phyloP scores from a whole-genome alignment of 2,329 filamentous ascomycete genomes.

The Zymoseptoria brevis region DNA sequence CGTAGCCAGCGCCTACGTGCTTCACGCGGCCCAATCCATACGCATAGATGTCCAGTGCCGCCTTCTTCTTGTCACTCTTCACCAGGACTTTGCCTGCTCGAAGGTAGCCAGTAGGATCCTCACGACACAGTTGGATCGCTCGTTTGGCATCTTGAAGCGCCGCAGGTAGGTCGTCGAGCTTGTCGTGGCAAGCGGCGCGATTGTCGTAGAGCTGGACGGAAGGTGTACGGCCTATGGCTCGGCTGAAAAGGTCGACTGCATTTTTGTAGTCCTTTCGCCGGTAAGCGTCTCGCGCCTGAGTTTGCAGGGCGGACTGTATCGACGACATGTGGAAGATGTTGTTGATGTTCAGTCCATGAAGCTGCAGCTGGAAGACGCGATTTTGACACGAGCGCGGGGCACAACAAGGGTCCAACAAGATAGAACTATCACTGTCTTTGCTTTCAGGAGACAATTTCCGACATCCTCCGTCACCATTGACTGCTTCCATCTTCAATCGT shows the following conservation, averaged over 20 bases:
- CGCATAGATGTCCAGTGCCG: constrained; percentile 49
- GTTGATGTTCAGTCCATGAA: background rate
- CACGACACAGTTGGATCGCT: constrained; percentile 46
- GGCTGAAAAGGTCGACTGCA: constrained; percentile 33
- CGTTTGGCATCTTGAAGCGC: constrained; percentile 50
- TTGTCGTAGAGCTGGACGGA: constrained; percentile 43
- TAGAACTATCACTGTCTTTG: too few species aligned
- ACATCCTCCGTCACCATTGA: too few species aligned
- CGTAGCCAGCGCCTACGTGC: constrained; percentile 29
- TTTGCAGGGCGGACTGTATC: constrained; percentile 20
- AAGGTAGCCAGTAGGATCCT: constrained; percentile 51
- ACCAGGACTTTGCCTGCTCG: constrained; percentile 44
- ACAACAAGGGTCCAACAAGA: too few species aligned
- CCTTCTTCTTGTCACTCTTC: constrained; percentile 44
- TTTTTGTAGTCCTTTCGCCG: constrained; percentile 36
- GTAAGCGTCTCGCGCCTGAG: constrained; percentile 38
- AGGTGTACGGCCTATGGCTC: constrained; percentile 21
- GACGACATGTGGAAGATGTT: background rate
- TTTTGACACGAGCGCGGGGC: background rate
- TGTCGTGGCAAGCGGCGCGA: constrained; percentile 48
- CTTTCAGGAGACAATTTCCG: too few species aligned
- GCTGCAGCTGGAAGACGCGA: background rate
- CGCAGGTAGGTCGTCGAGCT: constrained; percentile 42
- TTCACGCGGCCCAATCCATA: constrained; percentile 49
- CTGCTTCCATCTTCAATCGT: too few species aligned